Evolutionary conservation across 2,329 filamentous ascomycete genomes (phyloP).

Genomic region (Pseudogymnoascus sp.): DNA sequence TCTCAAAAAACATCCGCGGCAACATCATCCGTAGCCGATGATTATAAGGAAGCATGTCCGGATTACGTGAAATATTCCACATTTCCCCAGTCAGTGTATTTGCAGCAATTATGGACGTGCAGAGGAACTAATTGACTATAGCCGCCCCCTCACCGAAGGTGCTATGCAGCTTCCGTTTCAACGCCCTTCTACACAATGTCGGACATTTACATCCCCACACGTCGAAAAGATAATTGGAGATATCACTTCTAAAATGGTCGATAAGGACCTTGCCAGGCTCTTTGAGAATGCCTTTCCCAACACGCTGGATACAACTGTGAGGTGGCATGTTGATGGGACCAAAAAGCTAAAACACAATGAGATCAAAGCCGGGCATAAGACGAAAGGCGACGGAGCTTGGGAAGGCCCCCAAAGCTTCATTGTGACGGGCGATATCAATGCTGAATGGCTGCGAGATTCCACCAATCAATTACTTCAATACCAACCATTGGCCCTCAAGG

Average conservation of each 20-base stretch:
- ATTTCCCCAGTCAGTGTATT: conserved; percentile 9
- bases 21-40: background rate
- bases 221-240: conserved; percentile 85
- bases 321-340: conserved; percentile 56
- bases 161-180: conserved; percentile 77
- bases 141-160: conserved; percentile 70
- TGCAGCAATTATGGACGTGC: conserved; percentile 15
- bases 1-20: background rate
- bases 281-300: conserved; percentile 94
- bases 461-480: conserved; percentile 92
- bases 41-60: conserved; percentile 23
- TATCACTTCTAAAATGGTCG: conserved; percentile 67
- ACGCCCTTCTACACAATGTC: conserved; percentile 68
- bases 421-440: conserved; percentile 87
- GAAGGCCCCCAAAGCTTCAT: conserved; percentile 83
- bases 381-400: conserved; percentile 56
- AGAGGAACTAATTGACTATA: conserved; percentile 32
- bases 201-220: conserved; percentile 77
- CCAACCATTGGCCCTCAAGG: conserved; percentile 72
- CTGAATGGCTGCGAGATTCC: conserved; percentile 85
- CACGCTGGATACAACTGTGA: conserved; percentile 62
- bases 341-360: conserved; percentile 29
- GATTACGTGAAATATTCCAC: conserved; percentile 28
- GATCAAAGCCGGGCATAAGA: conserved; percentile 30
- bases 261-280: conserved; percentile 80